Evolutionary conservation across 208 protist species (phyloP).

Genomic region (Trypanosoma cruzi): DNA sequence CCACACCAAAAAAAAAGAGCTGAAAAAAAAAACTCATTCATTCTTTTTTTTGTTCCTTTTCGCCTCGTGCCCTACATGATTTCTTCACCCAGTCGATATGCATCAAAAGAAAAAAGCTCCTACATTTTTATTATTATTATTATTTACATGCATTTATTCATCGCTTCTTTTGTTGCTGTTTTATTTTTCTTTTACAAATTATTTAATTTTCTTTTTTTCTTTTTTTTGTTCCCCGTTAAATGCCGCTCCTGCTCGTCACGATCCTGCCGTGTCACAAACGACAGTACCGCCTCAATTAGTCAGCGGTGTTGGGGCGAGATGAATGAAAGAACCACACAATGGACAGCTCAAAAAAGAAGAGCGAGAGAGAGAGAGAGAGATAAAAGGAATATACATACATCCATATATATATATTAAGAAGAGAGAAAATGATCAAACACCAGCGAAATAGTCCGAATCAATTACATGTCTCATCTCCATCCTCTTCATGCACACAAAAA

Average conservation of each 20-base stretch:
- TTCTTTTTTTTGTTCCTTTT: not conserved
- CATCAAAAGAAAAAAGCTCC: not conserved
- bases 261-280: not conserved
- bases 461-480: no score
- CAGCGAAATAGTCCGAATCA: no score
- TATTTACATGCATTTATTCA: not conserved
- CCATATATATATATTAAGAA: no score
- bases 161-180: not conserved
- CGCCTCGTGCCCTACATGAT: not conserved
- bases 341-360: no score
- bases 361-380: no score
- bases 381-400: no score
- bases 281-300: no score
- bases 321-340: no score
- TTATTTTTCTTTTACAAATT: not conserved
- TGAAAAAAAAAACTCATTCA: not conserved
- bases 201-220: not conserved
- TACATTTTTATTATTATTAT: not conserved
- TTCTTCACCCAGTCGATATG: not conserved
- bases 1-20: conserved; percentile 4
- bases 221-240: no score
- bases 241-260: not conserved
- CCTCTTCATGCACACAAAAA: no score
- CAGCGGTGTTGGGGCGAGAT: no score
- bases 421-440: no score